Percentiles rank a stretch among this genome's conserved stretches.
These are phyloP conservation scores for Quercus lobata DNA, from an alignment of 331 rosid species.

Conservation along the genomic window DNA sequence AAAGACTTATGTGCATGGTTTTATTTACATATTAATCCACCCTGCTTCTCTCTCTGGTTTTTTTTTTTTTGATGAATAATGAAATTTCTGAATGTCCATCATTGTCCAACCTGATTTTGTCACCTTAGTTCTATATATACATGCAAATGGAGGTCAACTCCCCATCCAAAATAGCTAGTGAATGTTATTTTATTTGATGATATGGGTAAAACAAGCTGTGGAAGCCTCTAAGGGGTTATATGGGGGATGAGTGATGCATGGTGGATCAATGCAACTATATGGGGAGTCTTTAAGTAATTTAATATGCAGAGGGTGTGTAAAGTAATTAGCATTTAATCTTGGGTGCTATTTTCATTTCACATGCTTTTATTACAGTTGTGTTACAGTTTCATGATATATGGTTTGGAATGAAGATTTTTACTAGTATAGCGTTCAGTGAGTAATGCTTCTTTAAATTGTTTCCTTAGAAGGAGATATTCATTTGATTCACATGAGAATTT, in stretches of 20 bases:
- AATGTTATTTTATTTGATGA: neutral
- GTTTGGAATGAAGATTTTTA: neutral
- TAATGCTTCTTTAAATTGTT: neutral
- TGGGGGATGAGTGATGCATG: neutral
- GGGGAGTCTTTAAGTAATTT: neutral
- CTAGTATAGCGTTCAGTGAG: neutral
- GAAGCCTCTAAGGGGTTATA: neutral
- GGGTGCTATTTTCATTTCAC: neutral
- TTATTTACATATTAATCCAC: too few species aligned
- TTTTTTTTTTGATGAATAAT: too few species aligned
- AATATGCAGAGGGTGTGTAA: neutral
- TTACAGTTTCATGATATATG: neutral
- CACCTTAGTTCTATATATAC: neutral
- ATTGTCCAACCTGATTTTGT: neutral
- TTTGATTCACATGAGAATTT: neutral
- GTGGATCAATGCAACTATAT: neutral
- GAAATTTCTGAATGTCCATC: neutral
- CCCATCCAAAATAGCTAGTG: neutral
- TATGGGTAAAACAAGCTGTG: neutral
- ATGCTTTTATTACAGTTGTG: neutral
- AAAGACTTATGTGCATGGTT: too few species aligned
- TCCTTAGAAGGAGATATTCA: neutral
- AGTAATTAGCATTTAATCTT: neutral
- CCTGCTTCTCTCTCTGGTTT: too few species aligned
- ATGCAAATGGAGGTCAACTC: neutral